These are phyloP conservation scores for Edaphochlamys debaryana DNA, from an alignment of 139 green algal genomes.

Conservation along the genomic window DNA sequence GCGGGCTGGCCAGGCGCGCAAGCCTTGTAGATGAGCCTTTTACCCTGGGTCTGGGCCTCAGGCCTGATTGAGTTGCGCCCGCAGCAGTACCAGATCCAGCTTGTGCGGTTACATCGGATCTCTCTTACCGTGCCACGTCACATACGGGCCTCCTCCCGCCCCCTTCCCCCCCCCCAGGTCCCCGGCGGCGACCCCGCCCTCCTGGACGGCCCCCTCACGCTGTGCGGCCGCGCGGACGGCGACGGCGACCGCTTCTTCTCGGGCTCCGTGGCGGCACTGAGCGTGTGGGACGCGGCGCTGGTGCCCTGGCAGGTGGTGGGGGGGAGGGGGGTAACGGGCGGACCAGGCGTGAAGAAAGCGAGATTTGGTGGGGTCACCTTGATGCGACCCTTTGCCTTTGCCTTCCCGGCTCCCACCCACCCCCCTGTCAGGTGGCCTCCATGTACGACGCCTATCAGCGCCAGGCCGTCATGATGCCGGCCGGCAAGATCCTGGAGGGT, in stretches of 20 bases:
- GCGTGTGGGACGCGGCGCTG: slow-evolving; percentile 48
- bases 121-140: no score
- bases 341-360: no score
- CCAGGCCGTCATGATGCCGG: slow-evolving; percentile 23
- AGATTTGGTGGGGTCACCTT: no score
- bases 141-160: no score
- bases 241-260: slow-evolving; percentile 53
- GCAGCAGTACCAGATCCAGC: no score
- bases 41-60: no score
- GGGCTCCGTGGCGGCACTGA: slow-evolving; percentile 43
- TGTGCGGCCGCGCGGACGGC: slow-evolving; percentile 64
- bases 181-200: slow-evolving; percentile 44
- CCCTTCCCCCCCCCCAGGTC: neutral
- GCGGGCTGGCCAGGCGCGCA: no score
- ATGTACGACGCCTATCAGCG: slow-evolving; percentile 38
- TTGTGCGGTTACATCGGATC: no score
- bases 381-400: no score
- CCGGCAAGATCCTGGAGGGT: slow-evolving; percentile 20
- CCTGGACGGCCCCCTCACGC: slow-evolving; percentile 50
- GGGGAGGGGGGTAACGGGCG: no score
- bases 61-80: no score
- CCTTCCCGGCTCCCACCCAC: neutral
- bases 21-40: no score
- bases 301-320: slow-evolving; percentile 28
- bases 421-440: slow-evolving; percentile 19